A percentile compares a stretch with the other conserved stretches of the same genome.
Evolutionary conservation across 2,329 filamentous ascomycete species (phyloP).

Genomic region (Pseudogymnoascus sp.): DNA sequence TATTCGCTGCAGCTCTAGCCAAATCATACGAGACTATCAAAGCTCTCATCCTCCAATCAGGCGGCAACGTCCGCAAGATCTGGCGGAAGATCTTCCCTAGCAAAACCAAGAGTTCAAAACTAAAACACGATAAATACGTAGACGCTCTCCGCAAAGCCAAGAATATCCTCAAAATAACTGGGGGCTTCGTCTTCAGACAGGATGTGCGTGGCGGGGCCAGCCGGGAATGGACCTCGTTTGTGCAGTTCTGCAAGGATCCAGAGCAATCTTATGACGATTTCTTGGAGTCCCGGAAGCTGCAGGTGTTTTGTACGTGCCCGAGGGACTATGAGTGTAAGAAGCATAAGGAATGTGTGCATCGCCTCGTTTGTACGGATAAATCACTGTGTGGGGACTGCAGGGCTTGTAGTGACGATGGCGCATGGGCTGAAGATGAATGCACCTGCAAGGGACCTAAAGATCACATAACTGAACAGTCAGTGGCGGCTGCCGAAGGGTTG

Average conservation of each 20-base stretch:
- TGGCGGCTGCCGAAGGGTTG: not conserved
- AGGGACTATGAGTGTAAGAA: not conserved
- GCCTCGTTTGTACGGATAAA: not conserved
- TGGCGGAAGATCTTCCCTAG: not conserved
- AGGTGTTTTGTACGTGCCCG: not conserved
- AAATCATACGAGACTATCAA: not conserved
- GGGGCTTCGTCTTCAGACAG: not conserved
- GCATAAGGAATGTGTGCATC: not conserved
- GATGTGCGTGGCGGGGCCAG: not conserved
- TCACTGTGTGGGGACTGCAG: not conserved
- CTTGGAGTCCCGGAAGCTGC: not conserved
- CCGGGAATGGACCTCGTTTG: not conserved
- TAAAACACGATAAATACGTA: not conserved
- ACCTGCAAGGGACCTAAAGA: not conserved
- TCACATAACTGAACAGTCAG: not conserved
- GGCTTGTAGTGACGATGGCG: not conserved
- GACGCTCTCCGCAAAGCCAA: not conserved
- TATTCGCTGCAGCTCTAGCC: not conserved
- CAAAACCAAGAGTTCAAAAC: not conserved
- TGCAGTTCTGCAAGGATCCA: not conserved
- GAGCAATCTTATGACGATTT: not conserved
- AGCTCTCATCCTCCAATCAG: not conserved
- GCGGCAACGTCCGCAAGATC: not conserved
- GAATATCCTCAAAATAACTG: not conserved
- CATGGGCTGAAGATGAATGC: not conserved